A percentile compares a stretch with the other conserved stretches of the same genome.
Evolutionary conservation across 1,284 basidiomycete genomes (phyloP).

Genomic region (Acaromyces ingoldii): DNA sequence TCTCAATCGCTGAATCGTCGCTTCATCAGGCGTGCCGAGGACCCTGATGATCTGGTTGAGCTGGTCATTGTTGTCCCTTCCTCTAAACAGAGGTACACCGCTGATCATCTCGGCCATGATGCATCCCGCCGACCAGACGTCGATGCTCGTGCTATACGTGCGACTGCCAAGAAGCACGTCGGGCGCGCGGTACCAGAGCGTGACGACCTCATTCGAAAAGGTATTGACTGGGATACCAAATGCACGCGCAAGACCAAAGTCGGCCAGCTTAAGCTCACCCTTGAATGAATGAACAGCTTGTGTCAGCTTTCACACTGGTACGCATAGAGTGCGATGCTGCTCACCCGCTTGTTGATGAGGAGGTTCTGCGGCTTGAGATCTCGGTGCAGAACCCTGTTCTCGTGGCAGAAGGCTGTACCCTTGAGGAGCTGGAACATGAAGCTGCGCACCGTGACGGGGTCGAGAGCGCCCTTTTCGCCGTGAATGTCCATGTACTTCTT

Average conservation of each 20-base stretch:
- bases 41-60: constrained; percentile 95
- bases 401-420: constrained; percentile 97
- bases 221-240: constrained; percentile 52
- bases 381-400: constrained; percentile 93
- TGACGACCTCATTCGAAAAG: constrained; percentile 61
- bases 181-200: constrained; percentile 97
- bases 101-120: constrained; percentile 92
- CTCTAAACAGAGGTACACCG: constrained; percentile 92
- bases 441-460: constrained; percentile 84
- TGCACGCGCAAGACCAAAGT: constrained; percentile 80
- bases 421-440: constrained; percentile 98
- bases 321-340: background rate
- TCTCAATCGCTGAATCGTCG: constrained; percentile 79
- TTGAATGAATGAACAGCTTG: background rate
- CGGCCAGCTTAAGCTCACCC: constrained; percentile 91
- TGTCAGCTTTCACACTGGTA: background rate
- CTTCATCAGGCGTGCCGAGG: constrained; percentile 89
- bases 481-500: constrained; percentile 99
- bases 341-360: constrained; percentile 81
- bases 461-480: constrained; percentile 89
- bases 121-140: constrained; percentile 98
- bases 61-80: constrained; percentile 96
- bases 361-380: constrained; percentile 98
- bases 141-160: constrained; percentile 96
- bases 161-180: constrained; percentile 95